These are phyloP conservation scores for Bipolaris zeicola DNA, from an alignment of 2,329 filamentous ascomycete species.

Conservation along the genomic window DNA sequence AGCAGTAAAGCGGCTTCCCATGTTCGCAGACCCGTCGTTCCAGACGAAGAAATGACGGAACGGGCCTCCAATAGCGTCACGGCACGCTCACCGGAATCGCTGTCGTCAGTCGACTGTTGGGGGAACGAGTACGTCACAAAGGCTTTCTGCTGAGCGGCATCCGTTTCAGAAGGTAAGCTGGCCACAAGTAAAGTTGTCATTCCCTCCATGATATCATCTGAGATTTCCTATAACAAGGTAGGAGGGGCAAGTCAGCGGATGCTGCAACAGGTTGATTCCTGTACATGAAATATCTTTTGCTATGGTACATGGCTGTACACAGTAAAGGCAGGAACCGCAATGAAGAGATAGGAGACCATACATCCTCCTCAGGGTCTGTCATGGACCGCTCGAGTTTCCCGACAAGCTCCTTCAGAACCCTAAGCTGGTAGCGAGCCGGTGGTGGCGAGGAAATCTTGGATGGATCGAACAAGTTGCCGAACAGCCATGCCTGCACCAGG, in stretches of 20 bases:
- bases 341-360: slow-evolving; percentile 59
- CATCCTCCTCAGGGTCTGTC: slow-evolving; percentile 83
- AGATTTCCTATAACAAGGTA: slow-evolving; percentile 69
- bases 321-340: slow-evolving; percentile 9
- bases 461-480: slow-evolving; percentile 68
- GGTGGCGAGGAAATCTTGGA: slow-evolving; percentile 62
- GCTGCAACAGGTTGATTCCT: slow-evolving; percentile 5
- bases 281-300: neutral
- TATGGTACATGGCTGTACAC: slow-evolving; percentile 1
- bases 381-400: slow-evolving; percentile 74
- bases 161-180: slow-evolving; percentile 67
- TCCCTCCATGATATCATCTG: slow-evolving; percentile 75
- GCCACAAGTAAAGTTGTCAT: slow-evolving; percentile 69
- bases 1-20: slow-evolving; percentile 82
- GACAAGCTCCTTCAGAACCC: slow-evolving; percentile 75
- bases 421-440: slow-evolving; percentile 71
- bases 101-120: slow-evolving; percentile 23
- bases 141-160: slow-evolving; percentile 72
- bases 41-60: slow-evolving; percentile 69
- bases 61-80: slow-evolving; percentile 73
- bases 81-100: slow-evolving; percentile 29
- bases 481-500: slow-evolving; percentile 69
- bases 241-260: slow-evolving; percentile 31
- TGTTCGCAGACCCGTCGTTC: slow-evolving; percentile 77
- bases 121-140: slow-evolving; percentile 72